Evolutionary conservation across 1,284 basidiomycete species (phyloP).

Genomic region (Cutaneotrichosporon cutaneum): DNA sequence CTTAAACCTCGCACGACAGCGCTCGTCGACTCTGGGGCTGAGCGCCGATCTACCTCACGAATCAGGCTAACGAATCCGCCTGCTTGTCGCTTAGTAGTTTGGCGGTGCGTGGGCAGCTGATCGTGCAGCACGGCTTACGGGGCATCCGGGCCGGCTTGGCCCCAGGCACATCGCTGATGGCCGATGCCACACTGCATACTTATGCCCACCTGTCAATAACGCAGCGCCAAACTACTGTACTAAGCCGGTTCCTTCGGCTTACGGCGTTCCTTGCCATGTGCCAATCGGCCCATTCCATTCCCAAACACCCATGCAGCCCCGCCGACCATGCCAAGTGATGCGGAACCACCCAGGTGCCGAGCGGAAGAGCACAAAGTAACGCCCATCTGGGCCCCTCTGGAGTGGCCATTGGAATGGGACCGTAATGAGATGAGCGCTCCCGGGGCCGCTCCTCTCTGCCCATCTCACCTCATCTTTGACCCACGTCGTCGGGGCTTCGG

Average conservation of each 20-base stretch:
- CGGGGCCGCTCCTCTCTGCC: background rate
- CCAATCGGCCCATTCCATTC: background rate
- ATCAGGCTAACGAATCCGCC: background rate
- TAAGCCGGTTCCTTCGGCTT: background rate
- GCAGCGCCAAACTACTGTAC: background rate
- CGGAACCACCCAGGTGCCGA: background rate
- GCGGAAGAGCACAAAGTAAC: background rate
- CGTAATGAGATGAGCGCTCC: background rate
- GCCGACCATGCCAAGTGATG: too few relatives aligned
- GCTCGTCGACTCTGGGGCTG: background rate
- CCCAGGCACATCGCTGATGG: background rate
- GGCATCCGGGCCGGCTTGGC: background rate
- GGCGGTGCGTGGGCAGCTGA: background rate
- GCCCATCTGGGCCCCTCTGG: too few relatives aligned
- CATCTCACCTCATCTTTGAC: background rate
- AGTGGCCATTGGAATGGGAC: background rate
- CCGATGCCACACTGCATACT: background rate
- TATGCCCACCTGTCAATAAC: background rate
- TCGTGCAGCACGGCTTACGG: background rate
- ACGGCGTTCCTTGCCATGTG: background rate
- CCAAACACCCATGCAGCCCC: background rate
- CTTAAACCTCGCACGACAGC: background rate
- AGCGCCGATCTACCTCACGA: background rate
- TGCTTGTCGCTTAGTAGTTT: background rate
- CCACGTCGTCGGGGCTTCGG: too few relatives aligned